These are phyloP conservation scores for Sarcodon sp. DNA, from an alignment of 768 basidiomycete genomes.

Conservation along the genomic window DNA sequence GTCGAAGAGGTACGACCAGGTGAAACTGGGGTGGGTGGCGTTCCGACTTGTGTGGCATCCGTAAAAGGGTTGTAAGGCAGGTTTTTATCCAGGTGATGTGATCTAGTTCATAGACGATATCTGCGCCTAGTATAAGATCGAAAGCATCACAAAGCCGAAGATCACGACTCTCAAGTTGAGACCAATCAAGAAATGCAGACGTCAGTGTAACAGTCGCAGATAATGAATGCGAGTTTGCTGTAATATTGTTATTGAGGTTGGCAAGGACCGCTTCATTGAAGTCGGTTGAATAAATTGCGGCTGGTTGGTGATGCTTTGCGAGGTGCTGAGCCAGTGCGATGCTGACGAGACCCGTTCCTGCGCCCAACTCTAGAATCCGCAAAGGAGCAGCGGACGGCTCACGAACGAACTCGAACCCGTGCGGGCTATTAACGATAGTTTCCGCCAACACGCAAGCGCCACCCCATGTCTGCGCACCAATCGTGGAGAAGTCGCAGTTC, in stretches of 20 bases:
- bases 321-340: constrained; percentile 25
- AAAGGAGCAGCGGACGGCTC: not conserved
- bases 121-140: constrained; percentile 39
- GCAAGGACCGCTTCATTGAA: constrained; percentile 32
- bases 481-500: constrained; percentile 54
- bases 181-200: constrained; percentile 27
- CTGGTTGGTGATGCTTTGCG: not conserved
- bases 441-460: constrained; percentile 73
- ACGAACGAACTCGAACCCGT: constrained; percentile 28
- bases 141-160: constrained; percentile 22
- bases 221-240: constrained; percentile 16
- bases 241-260: constrained; percentile 33
- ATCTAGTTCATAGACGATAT: constrained; percentile 37
- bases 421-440: constrained; percentile 48
- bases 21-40: constrained; percentile 34
- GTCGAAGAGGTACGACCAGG: constrained; percentile 64
- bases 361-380: constrained; percentile 37
- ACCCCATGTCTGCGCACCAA: constrained; percentile 88
- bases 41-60: constrained; percentile 7
- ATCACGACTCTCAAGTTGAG: constrained; percentile 9
- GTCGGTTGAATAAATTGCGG: constrained; percentile 30
- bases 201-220: constrained; percentile 8
- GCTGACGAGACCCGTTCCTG: constrained; percentile 43
- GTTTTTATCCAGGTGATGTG: constrained; percentile 34
- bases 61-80: constrained; percentile 26